Evolutionary conservation across 2,329 filamentous ascomycete species (phyloP), one percentile per base, ranked within the genome.

Genomic region (Hypoxylon sp.): DNA sequence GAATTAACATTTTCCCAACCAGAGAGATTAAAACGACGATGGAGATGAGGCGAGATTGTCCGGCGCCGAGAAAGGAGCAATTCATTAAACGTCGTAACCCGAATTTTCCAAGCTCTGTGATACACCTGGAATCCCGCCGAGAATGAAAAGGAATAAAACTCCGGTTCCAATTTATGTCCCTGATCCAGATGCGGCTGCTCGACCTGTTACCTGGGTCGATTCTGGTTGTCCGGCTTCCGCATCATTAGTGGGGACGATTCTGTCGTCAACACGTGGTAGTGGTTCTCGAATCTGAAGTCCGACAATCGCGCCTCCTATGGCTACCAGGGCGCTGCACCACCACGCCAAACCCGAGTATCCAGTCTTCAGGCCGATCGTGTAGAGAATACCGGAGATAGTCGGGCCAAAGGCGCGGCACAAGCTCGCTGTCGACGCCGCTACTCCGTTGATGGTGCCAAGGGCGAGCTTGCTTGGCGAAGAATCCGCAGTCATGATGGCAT

Each of bases 321-420:
- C 93, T 33, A 98, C 89, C 3, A 92, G 75, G 8, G 92, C 93
- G 71, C 91, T 94, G 68, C 90, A 90, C 96, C 96, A 99, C 95
- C 96, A 99, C 0, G 94, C 92, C 35, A 98, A 85, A 19, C 94
- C 94, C 3, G 94, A 95, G 78, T 94, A 95, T 37, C 94, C 94
- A 5, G 90, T 86, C 71, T 90, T 86, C 37, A 97, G 86, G 55
- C 96, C 96, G 57, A 91, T 84, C 3, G 94, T 88, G 80, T 97
- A 97, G 24, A 98, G 86, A 29, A 94, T 83, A 1, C 96, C 96
- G 2, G 94, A 97, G 2, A 98, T 83, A 0, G 93, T 94, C 1
- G 96, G 96, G 0, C 95, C 95, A 68, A 98, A 91, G 0, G 94
- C 94, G 60, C 96, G 89, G 78, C 91, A 94, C 50, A 98, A 83